Conservation (phyloP, 73 alveolate species). For the Blepharisma stoltei region DNA sequence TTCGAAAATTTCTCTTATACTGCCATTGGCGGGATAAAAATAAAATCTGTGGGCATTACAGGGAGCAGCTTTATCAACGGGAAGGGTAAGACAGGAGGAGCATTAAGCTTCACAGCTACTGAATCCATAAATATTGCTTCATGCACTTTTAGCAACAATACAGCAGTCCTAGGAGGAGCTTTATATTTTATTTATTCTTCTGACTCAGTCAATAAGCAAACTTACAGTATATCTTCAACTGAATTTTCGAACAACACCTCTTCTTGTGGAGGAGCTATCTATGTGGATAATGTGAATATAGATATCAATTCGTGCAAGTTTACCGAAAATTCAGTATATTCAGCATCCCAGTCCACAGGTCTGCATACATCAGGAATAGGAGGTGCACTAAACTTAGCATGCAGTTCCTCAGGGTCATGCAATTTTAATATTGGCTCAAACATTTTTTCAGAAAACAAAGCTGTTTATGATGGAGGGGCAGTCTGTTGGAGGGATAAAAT, state of each 20-base stretch:
- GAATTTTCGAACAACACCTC: neutral
- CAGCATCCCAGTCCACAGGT: too few relatives aligned
- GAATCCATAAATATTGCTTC: too few relatives aligned
- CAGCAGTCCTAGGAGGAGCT: too few relatives aligned
- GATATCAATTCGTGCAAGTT: neutral
- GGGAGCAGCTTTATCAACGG: too few relatives aligned
- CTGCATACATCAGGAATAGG: neutral
- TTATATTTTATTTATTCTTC: too few relatives aligned
- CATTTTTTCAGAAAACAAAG: neutral
- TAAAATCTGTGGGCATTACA: too few relatives aligned
- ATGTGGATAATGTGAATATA: neutral
- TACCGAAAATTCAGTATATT: neutral
- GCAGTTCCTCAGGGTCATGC: neutral
- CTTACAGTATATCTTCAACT: neutral
- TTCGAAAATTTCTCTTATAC: too few relatives aligned
- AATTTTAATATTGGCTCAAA: neutral
- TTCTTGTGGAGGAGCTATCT: neutral
- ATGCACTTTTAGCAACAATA: too few relatives aligned
- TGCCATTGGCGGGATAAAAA: too few relatives aligned
- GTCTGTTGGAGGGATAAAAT: neutral
- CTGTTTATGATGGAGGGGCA: slow-evolving; percentile 17
- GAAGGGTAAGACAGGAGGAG: too few relatives aligned
- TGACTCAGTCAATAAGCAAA: too few relatives aligned
- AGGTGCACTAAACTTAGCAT: neutral
- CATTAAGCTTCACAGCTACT: too few relatives aligned